Conservation (phyloP, 768 basidiomycete species). For the Lactarius indigo region DNA sequence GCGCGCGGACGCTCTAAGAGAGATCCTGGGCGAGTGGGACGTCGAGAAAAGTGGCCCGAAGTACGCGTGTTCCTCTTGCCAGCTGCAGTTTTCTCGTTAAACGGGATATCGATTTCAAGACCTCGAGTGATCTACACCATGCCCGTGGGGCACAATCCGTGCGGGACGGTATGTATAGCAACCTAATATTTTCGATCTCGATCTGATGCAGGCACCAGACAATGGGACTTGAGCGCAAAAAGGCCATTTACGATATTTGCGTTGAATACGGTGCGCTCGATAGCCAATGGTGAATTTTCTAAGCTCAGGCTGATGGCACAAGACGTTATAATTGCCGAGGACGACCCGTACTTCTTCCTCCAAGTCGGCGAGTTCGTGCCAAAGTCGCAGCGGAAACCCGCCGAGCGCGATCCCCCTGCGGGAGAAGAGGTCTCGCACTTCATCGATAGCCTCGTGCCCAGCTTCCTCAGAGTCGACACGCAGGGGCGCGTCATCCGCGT, state of each 20-base stretch:
- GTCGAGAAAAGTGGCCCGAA: slow-evolving; percentile 28
- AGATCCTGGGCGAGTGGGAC: slow-evolving; percentile 65
- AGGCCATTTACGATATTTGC: slow-evolving; percentile 77
- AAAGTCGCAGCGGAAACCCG: slow-evolving; percentile 35
- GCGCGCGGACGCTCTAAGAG: slow-evolving; percentile 54
- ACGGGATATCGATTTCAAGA: slow-evolving; percentile 35
- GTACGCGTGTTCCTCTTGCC: neutral
- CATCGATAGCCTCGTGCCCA: slow-evolving; percentile 53
- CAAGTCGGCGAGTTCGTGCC: slow-evolving; percentile 56
- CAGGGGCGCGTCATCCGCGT: slow-evolving; percentile 82
- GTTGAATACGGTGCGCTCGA: slow-evolving; percentile 64
- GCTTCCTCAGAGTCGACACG: slow-evolving; percentile 64
- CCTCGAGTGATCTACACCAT: slow-evolving; percentile 73
- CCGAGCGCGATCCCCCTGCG: slow-evolving; percentile 13
- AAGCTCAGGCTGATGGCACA: no score
- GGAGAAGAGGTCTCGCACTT: slow-evolving; percentile 44
- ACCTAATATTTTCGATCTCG: neutral
- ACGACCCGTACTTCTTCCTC: slow-evolving; percentile 80
- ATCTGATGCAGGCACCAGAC: slow-evolving; percentile 40
- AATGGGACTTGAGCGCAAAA: slow-evolving; percentile 60
- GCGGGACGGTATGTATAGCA: slow-evolving; percentile 52
- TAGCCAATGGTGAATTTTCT: slow-evolving; percentile 2
- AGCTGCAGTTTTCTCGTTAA: neutral
- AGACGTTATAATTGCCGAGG: slow-evolving; percentile 79
- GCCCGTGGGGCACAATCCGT: slow-evolving; percentile 84